These are phyloP conservation scores for Yamadazyma atmosphaerica DNA, from an alignment of 1,139 yeast species.

Conservation along the genomic window DNA sequence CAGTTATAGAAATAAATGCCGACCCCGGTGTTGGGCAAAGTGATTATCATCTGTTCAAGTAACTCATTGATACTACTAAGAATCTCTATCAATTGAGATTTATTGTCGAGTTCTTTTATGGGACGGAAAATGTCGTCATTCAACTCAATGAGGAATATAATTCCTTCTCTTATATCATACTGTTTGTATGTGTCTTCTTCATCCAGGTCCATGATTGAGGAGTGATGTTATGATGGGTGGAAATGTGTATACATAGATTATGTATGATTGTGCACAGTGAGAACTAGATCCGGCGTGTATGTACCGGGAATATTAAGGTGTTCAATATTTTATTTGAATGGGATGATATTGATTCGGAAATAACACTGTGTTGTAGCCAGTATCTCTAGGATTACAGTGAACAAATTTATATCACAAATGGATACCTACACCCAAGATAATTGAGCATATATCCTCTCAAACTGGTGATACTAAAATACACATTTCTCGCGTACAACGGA, in stretches of 20 bases:
- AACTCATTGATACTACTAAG: slow-evolving; percentile 54
- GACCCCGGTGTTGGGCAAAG: slow-evolving; percentile 62
- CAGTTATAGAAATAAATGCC: slow-evolving; percentile 66
- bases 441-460: too few relatives aligned
- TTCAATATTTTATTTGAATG: too few relatives aligned
- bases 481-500: too few relatives aligned
- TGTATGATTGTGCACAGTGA: too few relatives aligned
- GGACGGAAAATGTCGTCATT: slow-evolving; percentile 49
- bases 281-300: too few relatives aligned
- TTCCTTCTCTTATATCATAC: slow-evolving; percentile 62
- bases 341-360: too few relatives aligned
- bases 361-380: too few relatives aligned
- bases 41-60: slow-evolving; percentile 57
- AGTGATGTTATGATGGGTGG: neutral
- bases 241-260: neutral
- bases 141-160: slow-evolving; percentile 60
- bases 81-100: slow-evolving; percentile 51
- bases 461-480: too few relatives aligned
- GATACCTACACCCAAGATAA: too few relatives aligned
- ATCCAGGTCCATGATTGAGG: slow-evolving; percentile 6
- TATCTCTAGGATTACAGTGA: too few relatives aligned
- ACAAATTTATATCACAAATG: too few relatives aligned
- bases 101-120: slow-evolving; percentile 31
- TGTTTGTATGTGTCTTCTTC: slow-evolving; percentile 25
- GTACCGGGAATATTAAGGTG: too few relatives aligned